Base-by-base conservation (phyloP, 1,284 basidiomycete genomes). In the Ustilago xerochloae region DNA sequence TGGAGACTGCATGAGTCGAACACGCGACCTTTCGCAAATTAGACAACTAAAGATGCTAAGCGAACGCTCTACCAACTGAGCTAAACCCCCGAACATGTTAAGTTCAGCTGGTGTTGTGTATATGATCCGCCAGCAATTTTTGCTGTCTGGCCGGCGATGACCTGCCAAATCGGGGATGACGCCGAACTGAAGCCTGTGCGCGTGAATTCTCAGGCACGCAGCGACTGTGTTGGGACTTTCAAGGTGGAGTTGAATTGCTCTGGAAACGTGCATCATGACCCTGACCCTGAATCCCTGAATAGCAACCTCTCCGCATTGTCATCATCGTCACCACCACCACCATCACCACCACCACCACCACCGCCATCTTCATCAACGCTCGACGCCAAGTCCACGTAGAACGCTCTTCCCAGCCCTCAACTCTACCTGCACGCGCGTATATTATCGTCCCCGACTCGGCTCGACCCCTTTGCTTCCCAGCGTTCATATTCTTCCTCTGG, bases 21-120 rank as follows among this genome's bases (percentile, higher is more conserved):
- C 72, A 75, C 72, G 72, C 72, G 72, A 71, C 72, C 72, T 75
- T 75, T 75, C 72, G 60, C 72, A 75, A 52, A 10, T 59, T 66
- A 66, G 63, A 56, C 59, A 53, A n/a, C n/a, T n/a, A n/a, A n/a
- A 53, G 36, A 63, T 75, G 72, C 72, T 75, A 75, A 75, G 72
- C 72, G 67, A 75, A 75, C 63, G 72, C 72, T 75, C 74, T 74
- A 74, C 74, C 74, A 69, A 69, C 74, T 77, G 66, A 77, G 71
- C 70, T 73, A 77, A 73, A 73, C 64, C 74, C 69, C 65, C 68
- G n/a, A 26, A 0, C 1, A 16, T 35, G 8, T 2, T 15, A 0
- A 29, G 1, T 12, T 29, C 0, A 22, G 8, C n/a, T 49, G 5
- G 9, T 49, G 35, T 49, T 8, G 1, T 4, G 35, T 7, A 49